Conservation (phyloP, 2,329 filamentous ascomycete genomes). For the Coleophoma eucalyptorum region DNA sequence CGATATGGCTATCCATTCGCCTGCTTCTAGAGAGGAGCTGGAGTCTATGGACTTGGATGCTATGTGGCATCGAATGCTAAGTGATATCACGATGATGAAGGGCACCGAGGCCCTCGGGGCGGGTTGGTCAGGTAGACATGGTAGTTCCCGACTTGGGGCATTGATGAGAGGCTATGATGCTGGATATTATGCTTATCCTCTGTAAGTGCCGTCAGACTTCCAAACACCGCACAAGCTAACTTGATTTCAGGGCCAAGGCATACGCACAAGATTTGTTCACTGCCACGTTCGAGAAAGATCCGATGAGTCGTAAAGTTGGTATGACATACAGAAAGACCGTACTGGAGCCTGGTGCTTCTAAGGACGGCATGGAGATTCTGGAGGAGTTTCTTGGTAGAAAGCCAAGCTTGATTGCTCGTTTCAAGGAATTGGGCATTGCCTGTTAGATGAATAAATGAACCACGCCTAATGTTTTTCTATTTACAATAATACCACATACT, state of each 20-base stretch:
- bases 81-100: not conserved
- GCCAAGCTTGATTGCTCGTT: not conserved
- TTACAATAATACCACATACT: no score
- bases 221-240: not conserved
- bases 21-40: not conserved
- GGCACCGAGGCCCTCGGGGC: not conserved
- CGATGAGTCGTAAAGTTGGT: not conserved
- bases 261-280: not conserved
- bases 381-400: not conserved
- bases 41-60: not conserved
- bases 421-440: no score
- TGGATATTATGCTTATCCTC: not conserved
- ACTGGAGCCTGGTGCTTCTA: not conserved
- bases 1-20: not conserved
- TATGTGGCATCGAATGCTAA: not conserved
- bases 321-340: not conserved
- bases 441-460: no score
- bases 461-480: no score
- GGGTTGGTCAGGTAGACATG: not conserved
- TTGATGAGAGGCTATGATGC: not conserved
- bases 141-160: not conserved
- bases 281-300: not conserved
- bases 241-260: not conserved
- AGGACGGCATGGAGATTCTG: not conserved
- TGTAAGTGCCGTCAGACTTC: not conserved